Percentiles rank a stretch among this genome's conserved stretches.
Evolutionary conservation across 805 yeast genomes (phyloP).

Genomic region (Zygoascus flipseniorum): DNA sequence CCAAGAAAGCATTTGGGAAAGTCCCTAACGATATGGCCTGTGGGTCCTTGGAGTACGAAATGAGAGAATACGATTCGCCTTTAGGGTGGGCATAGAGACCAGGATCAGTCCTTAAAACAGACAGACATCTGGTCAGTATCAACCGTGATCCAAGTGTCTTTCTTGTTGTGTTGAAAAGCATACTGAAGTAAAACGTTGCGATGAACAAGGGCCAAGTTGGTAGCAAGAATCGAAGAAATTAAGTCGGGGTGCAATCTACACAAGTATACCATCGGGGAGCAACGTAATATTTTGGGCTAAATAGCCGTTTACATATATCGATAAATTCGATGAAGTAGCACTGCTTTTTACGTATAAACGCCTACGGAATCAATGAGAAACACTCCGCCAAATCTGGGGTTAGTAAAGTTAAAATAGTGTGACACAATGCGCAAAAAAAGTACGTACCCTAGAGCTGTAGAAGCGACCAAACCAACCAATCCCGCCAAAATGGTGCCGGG

Average conservation of each 20-base stretch:
- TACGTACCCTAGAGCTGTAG: conserved; percentile 31
- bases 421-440: neutral
- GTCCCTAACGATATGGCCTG: conserved; percentile 21
- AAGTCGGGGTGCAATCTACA: too few species aligned
- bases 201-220: too few species aligned
- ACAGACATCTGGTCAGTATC: neutral
- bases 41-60: conserved; percentile 18
- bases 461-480: conserved; percentile 26
- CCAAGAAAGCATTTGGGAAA: conserved; percentile 8
- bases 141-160: too few species aligned
- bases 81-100: conserved; percentile 10
- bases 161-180: too few species aligned
- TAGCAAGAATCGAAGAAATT: too few species aligned
- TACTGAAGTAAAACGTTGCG: too few species aligned
- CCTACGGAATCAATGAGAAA: conserved; percentile 38
- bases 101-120: conserved; percentile 6
- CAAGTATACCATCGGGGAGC: neutral
- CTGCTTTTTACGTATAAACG: conserved; percentile 31
- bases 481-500: conserved; percentile 19
- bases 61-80: conserved; percentile 1
- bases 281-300: neutral
- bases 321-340: too few species aligned
- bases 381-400: conserved; percentile 30
- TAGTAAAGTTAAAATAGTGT: neutral
- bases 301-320: too few species aligned